phyloP scores from a whole-genome alignment of 805 yeast genomes.

The Ogataea trehaloabstinens region DNA sequence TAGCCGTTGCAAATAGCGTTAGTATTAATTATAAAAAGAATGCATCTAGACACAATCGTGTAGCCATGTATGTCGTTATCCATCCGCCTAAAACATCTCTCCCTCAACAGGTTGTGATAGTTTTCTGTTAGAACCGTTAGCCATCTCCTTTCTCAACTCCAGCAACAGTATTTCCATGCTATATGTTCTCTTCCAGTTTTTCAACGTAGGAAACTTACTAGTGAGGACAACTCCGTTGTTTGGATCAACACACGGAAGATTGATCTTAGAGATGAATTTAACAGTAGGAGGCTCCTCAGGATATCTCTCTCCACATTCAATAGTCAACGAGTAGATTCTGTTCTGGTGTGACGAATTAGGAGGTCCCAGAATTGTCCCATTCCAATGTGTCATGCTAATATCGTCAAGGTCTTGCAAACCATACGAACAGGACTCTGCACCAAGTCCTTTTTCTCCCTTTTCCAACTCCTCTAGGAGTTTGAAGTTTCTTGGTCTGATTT shows the following conservation, averaged over 20 bases:
- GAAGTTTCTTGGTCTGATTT: constrained; percentile 83
- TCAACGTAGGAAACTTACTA: constrained; percentile 61
- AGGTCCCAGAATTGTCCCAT: constrained; percentile 96
- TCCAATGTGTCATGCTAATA: constrained; percentile 93
- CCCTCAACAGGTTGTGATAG: constrained; percentile 93
- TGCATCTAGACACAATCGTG: too few relatives aligned
- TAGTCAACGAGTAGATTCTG: constrained; percentile 80
- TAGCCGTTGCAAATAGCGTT: too few relatives aligned
- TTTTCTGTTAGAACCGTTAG: constrained; percentile 74
- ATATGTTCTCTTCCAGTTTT: constrained; percentile 84
- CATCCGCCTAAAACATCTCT: constrained; percentile 36
- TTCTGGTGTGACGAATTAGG: constrained; percentile 83
- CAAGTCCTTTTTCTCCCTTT: constrained; percentile 96
- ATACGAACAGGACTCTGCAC: constrained; percentile 95
- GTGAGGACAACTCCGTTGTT: constrained; percentile 54
- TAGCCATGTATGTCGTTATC: too few relatives aligned
- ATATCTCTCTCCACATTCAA: constrained; percentile 79
- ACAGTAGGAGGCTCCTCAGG: constrained; percentile 90
- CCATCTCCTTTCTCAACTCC: constrained; percentile 91
- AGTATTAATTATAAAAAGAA: too few relatives aligned
- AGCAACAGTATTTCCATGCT: constrained; percentile 91
- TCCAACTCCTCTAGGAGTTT: constrained; percentile 94
- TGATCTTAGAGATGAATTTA: constrained; percentile 76
- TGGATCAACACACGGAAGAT: constrained; percentile 85
- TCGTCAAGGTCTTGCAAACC: constrained; percentile 91